phyloP scores from a whole-genome alignment of 139 green algal genomes.

The Gonium pectorale region DNA sequence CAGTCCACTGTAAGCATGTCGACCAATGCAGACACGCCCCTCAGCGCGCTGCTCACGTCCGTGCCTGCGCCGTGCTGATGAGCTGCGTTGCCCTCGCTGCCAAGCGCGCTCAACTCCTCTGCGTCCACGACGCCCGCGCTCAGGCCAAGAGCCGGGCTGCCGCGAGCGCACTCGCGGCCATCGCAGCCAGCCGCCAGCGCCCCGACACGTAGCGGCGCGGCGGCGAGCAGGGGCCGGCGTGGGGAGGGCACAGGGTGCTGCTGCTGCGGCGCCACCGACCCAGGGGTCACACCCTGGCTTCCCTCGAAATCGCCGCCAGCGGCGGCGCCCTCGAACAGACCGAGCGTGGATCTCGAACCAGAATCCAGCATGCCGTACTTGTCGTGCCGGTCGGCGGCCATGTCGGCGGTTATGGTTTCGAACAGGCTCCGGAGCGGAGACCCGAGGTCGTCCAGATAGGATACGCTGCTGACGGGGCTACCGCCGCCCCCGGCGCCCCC shows the following conservation, averaged over 20 bases:
- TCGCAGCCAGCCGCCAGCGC: too few species aligned
- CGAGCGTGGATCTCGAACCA: too few species aligned
- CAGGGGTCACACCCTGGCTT: neutral
- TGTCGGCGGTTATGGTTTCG: neutral
- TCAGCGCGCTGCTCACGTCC: neutral
- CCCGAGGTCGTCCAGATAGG: slow-evolving; percentile 5
- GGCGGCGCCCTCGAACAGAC: too few species aligned
- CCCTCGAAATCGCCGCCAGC: neutral
- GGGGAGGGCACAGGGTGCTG: too few species aligned
- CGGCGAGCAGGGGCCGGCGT: too few species aligned
- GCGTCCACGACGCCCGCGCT: too few species aligned
- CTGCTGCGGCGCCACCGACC: neutral
- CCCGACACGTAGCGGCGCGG: too few species aligned
- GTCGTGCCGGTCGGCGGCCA: neutral
- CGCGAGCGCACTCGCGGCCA: too few species aligned
- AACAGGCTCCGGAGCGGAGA: neutral
- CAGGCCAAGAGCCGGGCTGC: too few species aligned
- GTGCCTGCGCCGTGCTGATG: too few species aligned
- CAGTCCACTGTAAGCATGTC: neutral
- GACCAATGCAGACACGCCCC: slow-evolving; percentile 1
- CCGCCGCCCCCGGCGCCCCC: neutral
- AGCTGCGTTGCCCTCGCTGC: slow-evolving; percentile 13
- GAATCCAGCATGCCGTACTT: neutral
- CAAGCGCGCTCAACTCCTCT: too few species aligned
- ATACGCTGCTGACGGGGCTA: neutral